Base-by-base conservation (phyloP, 805 yeast species). In the Candida golubevii region DNA sequence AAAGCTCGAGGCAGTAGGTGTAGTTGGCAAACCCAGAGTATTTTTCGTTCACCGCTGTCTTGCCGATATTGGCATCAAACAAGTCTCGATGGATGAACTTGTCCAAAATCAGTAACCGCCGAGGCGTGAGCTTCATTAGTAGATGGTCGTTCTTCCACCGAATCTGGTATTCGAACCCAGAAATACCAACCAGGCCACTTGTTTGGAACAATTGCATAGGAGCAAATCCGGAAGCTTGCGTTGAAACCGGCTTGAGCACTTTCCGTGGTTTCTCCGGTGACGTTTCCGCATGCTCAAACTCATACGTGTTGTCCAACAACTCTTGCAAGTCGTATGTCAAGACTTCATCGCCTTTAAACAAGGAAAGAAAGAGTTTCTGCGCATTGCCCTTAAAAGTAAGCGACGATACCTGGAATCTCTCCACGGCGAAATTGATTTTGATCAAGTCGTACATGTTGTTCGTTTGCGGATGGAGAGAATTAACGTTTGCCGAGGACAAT, bases 81-180 rank as follows among this genome's bases (percentile, higher is more conserved):
- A 78, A 62, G 47, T 75, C 78, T 50, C 71, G 70, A 50, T 75
- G 77, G 36, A 78, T 67, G 46, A 78, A 63, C 46, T 73, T 68
- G 47, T 69, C 67, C 33, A 78, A 54, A 36, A 76, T 70, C 49
- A 77, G 63, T 44, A 68, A 70, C 38, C 69, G 69, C 26, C 68
- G 69, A 4, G 66, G 53, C 15, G 56, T 55, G 31, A 66, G 55
- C 39, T 62, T 67, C 31, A 73, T 51, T 7, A 67, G 42, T 31
- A 69, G 58, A 8, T 56, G 54, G 23, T 61, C 62, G 41, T 51
- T 49, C 42, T 60, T 66, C 40, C 57, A 57, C 2, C 60, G 42
- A 0, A 67, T 50, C 8, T 60, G 55, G 41, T 60, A 67, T 39
- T 73, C 77, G 26, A 77, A 46, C 1, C 79, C 77, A 31, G 67